These are phyloP conservation scores for Aspergillus costaricaensis DNA, from an alignment of 2,329 filamentous ascomycete species.

Conservation along the genomic window DNA sequence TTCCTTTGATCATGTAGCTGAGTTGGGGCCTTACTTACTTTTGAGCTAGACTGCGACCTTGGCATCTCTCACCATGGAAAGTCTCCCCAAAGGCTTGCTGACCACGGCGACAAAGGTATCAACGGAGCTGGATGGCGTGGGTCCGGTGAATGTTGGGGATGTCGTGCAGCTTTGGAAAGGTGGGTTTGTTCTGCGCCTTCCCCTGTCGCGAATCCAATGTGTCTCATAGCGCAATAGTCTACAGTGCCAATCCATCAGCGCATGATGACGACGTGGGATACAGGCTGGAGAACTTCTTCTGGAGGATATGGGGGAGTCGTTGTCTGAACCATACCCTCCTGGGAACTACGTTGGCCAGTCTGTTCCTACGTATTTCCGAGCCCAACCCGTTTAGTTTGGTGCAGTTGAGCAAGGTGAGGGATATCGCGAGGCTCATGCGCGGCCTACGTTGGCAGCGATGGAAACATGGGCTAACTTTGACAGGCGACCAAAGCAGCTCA, in stretches of 20 bases:
- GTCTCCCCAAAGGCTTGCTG: constrained; percentile 46
- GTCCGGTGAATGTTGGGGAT: constrained; percentile 44
- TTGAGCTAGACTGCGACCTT: not conserved
- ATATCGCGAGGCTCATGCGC: not conserved
- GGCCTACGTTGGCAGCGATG: not conserved
- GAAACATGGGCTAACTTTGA: not conserved
- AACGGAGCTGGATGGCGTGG: constrained; percentile 41
- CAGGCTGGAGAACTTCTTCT: constrained; percentile 56
- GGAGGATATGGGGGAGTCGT: constrained; percentile 53
- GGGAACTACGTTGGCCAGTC: constrained; percentile 41
- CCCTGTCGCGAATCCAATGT: constrained; percentile 1
- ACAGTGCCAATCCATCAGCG: constrained; percentile 47
- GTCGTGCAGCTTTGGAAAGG: constrained; percentile 53
- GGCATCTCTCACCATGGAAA: constrained; percentile 34
- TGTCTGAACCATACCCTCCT: constrained; percentile 40
- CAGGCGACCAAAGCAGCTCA: constrained; percentile 1
- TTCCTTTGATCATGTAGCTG: constrained; percentile 17
- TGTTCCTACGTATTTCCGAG: constrained; percentile 49
- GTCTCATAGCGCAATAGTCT: constrained; percentile 39
- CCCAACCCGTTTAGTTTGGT: constrained; percentile 26
- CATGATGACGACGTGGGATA: constrained; percentile 44
- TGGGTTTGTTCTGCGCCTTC: constrained; percentile 28
- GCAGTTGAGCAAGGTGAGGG: constrained; percentile 20
- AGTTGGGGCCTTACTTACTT: not conserved
- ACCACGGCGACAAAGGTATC: constrained; percentile 41